Percentiles rank a stretch among this genome's conserved stretches.
phyloP scores from a whole-genome alignment of 1,139 yeast species.

The Geotrichum carabidarum region DNA sequence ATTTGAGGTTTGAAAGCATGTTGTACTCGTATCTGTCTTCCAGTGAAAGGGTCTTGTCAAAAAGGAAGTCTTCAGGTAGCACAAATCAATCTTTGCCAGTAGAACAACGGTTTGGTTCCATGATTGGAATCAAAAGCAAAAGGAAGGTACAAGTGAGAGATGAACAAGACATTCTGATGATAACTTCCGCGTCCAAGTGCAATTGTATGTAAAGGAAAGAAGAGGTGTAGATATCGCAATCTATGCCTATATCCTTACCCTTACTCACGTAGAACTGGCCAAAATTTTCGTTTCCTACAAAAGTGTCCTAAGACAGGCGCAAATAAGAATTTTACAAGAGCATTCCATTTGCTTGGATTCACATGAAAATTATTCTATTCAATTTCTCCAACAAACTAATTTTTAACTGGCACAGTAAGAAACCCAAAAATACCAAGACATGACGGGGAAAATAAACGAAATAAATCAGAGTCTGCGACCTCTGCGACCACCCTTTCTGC shows the following conservation, averaged over 20 bases:
- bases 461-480: slow-evolving; percentile 82
- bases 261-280: no score
- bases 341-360: no score
- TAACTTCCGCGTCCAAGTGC: neutral
- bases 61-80: slow-evolving; percentile 13
- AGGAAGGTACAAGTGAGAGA: neutral
- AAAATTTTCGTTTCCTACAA: no score
- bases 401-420: neutral
- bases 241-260: no score
- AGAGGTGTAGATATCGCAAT: neutral
- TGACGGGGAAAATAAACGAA: neutral
- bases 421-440: neutral
- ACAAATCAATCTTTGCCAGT: neutral
- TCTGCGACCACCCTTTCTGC: slow-evolving; percentile 99
- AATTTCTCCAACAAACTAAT: slow-evolving; percentile 5
- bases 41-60: neutral
- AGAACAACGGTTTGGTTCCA: neutral
- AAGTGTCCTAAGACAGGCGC: no score
- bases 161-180: neutral
- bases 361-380: neutral
- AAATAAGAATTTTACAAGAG: no score
- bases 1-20: neutral
- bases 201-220: neutral
- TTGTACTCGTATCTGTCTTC: slow-evolving; percentile 12
- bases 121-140: neutral